Evolutionary conservation across 108 stramenopile genomes (phyloP), one percentile per base, ranked within the genome.

Genomic region (Cylindrotheca fusiformis): DNA sequence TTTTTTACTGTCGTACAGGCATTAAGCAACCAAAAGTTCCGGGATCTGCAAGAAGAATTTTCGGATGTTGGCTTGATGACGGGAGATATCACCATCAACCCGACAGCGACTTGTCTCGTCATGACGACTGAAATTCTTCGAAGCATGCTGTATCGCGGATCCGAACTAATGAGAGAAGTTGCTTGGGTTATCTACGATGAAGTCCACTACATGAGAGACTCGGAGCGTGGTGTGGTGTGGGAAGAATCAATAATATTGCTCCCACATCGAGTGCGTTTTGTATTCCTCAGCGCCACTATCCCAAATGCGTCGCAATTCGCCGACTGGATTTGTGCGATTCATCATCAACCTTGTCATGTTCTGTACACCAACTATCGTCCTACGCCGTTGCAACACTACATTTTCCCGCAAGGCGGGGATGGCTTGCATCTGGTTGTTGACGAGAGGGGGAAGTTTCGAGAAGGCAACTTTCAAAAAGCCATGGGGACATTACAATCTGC

Each of bases 281-380:
- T 99, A 26, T 99, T 99, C 74, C 69, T 99, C 48, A 86, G 83
- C 4, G 99, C 99, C 12, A 99, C 99, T 6, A 99, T 98, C 63
- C 98, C 97, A 19, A 99, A 99, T 82, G 82, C 97, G 4, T 58
- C 61, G 26, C 89, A 98, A 72, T 98, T 98, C 69, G 95, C 88
- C 2, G 83, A 90, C 51, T 92, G 94, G 91, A 91, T 93, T 54
- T 88, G 88, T 36, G 84, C 84, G 72, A 95, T 94, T 49, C 96
- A 99, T 77, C 97, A 95, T 67, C 97, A 99, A 71, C 97, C 98
- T 2, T 97, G 96, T 80, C 99, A 99, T 77, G 99, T 99, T 24
- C 95, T 99, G 0, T 98, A 98, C 76, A 99, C 99, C 23, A 94
- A 99, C 69, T 99, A 98, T 80, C 91, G 98, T 61, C 99, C 99